phyloP scores from a whole-genome alignment of 2,329 filamentous ascomycete species.

The Phoma herbarum region DNA sequence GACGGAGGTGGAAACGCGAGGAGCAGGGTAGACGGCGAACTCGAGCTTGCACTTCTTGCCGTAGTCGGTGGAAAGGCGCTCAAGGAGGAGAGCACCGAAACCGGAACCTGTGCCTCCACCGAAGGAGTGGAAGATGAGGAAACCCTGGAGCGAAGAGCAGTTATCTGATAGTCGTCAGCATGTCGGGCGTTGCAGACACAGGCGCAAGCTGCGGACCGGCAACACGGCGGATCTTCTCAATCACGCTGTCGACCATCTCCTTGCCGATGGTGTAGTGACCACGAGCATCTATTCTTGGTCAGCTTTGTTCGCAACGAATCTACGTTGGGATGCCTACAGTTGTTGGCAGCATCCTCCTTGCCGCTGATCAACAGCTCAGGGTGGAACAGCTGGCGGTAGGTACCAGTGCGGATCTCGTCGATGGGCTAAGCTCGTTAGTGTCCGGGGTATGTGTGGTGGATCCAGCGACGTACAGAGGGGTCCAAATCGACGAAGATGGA shows the following conservation, averaged over 20 bases:
- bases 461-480: constrained; percentile 63
- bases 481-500: constrained; percentile 78
- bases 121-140: constrained; percentile 79
- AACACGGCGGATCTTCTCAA: constrained; percentile 74
- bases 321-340: constrained; percentile 60
- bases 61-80: constrained; percentile 76
- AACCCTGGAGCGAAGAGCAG: constrained; percentile 76
- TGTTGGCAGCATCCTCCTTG: constrained; percentile 81
- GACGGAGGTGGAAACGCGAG: constrained; percentile 73
- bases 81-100: constrained; percentile 75
- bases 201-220: constrained; percentile 60
- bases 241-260: constrained; percentile 76
- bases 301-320: constrained; percentile 17
- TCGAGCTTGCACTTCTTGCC: constrained; percentile 82
- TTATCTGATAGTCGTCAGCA: constrained; percentile 63
- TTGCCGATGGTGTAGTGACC: constrained; percentile 80
- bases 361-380: constrained; percentile 76
- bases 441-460: constrained; percentile 3
- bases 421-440: constrained; percentile 61
- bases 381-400: constrained; percentile 75
- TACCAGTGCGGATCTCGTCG: constrained; percentile 75
- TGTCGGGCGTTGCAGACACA: neutral
- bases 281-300: constrained; percentile 64
- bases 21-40: constrained; percentile 76
- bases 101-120: constrained; percentile 77